phyloP scores from a whole-genome alignment of 2,329 filamentous ascomycete species.

The Exophiala calicioides region DNA sequence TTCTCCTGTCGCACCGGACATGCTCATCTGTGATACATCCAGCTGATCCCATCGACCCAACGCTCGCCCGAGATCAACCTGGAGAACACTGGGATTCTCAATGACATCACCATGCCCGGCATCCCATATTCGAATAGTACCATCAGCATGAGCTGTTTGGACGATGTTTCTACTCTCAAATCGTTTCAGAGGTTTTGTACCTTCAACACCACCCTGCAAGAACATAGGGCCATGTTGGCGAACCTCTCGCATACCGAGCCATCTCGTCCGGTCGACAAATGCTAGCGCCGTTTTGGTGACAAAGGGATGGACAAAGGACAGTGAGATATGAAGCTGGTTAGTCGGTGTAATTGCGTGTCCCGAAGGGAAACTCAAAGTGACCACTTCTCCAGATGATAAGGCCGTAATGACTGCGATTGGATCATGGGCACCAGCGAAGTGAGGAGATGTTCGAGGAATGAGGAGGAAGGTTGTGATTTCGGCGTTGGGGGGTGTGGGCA shows the following conservation, averaged over 20 bases:
- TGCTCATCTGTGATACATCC: constrained; percentile 74
- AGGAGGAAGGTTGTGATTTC: constrained; percentile 79
- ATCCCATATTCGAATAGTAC: constrained; percentile 91
- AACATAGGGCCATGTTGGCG: constrained; percentile 76
- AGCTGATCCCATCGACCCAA: constrained; percentile 76
- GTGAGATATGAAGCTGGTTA: constrained; percentile 84
- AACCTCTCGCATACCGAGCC: constrained; percentile 88
- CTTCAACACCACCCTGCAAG: constrained; percentile 75
- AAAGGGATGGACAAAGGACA: constrained; percentile 89
- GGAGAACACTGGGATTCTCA: constrained; percentile 77
- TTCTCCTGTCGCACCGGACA: constrained; percentile 80
- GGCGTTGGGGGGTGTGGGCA: constrained; percentile 75
- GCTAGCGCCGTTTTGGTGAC: constrained; percentile 72
- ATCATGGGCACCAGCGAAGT: constrained; percentile 85
- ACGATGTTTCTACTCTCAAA: constrained; percentile 83
- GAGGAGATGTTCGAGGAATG: constrained; percentile 77
- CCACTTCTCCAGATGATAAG: constrained; percentile 81
- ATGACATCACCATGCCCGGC: constrained; percentile 88
- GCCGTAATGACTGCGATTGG: constrained; percentile 81
- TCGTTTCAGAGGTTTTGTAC: constrained; percentile 67
- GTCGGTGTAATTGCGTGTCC: constrained; percentile 89
- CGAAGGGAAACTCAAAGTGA: constrained; percentile 88
- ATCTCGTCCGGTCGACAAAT: constrained; percentile 73
- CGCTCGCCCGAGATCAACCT: constrained; percentile 83
- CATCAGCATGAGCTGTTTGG: constrained; percentile 85